phyloP scores from a whole-genome alignment of 176 grass and related monocot species.

The Phragmites australis region DNA sequence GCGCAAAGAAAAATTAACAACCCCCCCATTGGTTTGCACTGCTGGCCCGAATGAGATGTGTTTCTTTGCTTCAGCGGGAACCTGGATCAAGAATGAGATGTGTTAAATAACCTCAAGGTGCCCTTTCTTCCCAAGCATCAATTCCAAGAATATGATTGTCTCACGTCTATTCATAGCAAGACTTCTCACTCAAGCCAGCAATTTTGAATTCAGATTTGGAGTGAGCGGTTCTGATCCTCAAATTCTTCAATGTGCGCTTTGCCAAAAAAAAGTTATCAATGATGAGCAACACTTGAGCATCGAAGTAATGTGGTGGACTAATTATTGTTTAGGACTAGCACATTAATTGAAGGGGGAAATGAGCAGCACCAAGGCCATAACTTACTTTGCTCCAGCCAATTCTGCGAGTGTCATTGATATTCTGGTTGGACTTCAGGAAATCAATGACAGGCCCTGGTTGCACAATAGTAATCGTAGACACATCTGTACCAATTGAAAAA shows the following conservation, averaged over 20 bases:
- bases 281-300: not conserved
- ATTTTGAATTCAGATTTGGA: constrained; percentile 25
- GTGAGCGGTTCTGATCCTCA: constrained; percentile 25
- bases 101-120: not conserved
- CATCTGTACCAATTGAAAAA: constrained; percentile 17
- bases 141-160: not conserved
- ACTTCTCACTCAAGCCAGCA: not conserved
- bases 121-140: not conserved
- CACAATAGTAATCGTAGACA: constrained; percentile 28
- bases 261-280: not conserved
- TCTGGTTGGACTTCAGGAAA: constrained; percentile 31
- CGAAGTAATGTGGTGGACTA: not conserved
- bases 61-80: not conserved
- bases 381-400: constrained; percentile 35
- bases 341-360: constrained; percentile 1
- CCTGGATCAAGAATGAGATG: not conserved
- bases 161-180: constrained; percentile 31
- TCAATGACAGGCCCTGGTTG: constrained; percentile 26
- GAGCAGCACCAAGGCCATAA: not conserved
- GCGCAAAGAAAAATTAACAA: constrained; percentile 56
- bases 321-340: not conserved
- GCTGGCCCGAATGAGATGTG: constrained; percentile 27
- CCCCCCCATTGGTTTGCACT: constrained; percentile 43
- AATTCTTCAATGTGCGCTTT: not conserved
- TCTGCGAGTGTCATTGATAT: not conserved